phyloP scores from a whole-genome alignment of 1,139 yeast genomes.

The Debaryomyces udenii region DNA sequence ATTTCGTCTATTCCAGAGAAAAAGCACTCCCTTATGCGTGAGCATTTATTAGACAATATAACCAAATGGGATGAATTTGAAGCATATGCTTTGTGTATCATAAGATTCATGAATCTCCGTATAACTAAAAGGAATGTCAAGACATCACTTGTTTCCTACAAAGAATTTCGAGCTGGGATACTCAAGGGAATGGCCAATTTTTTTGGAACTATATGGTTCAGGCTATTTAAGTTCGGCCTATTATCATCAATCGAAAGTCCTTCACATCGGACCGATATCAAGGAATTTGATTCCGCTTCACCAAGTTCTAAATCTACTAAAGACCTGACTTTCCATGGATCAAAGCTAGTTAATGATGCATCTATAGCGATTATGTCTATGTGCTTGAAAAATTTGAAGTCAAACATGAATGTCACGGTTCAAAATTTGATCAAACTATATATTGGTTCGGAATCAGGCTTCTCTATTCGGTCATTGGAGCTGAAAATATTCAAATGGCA shows the following conservation, averaged over 20 bases:
- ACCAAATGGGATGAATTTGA: slow-evolving; percentile 40
- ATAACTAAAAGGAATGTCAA: slow-evolving; percentile 26
- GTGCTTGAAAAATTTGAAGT: slow-evolving; percentile 25
- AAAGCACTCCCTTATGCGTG: slow-evolving; percentile 26
- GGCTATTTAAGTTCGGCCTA: slow-evolving; percentile 36
- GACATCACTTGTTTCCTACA: slow-evolving; percentile 28
- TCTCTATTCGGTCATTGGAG: slow-evolving; percentile 84
- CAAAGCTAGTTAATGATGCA: slow-evolving; percentile 44
- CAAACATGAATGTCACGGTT: slow-evolving; percentile 28
- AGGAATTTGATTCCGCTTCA: too few relatives aligned
- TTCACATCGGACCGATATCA: too few relatives aligned
- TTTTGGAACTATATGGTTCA: slow-evolving; percentile 34
- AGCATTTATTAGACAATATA: slow-evolving; percentile 17
- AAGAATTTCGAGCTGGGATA: slow-evolving; percentile 37
- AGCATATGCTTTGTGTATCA: slow-evolving; percentile 32
- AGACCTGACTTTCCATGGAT: slow-evolving; percentile 18
- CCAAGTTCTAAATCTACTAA: too few relatives aligned
- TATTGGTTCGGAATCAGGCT: slow-evolving; percentile 76
- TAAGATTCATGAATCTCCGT: slow-evolving; percentile 48
- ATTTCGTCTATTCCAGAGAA: slow-evolving; percentile 29
- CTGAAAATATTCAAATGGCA: slow-evolving; percentile 86
- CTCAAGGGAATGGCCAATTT: slow-evolving; percentile 37
- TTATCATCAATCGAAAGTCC: slow-evolving; percentile 15
- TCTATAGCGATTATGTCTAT: slow-evolving; percentile 46
- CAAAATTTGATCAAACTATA: slow-evolving; percentile 63